Conservation (phyloP, 495 filamentous ascomycete genomes). For the Penicillium riverlandense region DNA sequence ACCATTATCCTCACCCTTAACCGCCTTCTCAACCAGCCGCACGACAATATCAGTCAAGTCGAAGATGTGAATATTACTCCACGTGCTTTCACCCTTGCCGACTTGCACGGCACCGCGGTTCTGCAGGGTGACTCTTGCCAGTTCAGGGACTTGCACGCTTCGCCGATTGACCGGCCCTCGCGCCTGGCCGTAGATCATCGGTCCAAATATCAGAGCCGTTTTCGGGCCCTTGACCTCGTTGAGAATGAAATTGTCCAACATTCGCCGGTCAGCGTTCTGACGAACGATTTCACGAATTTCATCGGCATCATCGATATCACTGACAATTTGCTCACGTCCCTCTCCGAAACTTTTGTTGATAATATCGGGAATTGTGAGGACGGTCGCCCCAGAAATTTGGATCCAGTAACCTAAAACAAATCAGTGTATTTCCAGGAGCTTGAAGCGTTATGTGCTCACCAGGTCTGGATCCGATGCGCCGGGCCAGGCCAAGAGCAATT, state of each 20-base stretch:
- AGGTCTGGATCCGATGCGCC: background rate
- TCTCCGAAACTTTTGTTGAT: constrained; percentile 1
- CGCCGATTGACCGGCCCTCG: constrained; percentile 54
- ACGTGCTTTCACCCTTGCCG: constrained; percentile 44
- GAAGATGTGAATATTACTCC: constrained; percentile 57
- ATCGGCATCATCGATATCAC: constrained; percentile 2
- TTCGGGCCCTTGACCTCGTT: constrained; percentile 22
- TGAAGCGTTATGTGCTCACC: background rate
- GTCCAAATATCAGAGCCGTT: constrained; percentile 59
- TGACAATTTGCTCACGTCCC: constrained; percentile 2
- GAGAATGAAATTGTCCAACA: constrained; percentile 42
- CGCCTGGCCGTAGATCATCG: constrained; percentile 60
- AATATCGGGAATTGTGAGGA: constrained; percentile 3
- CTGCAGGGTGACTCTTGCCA: constrained; percentile 43
- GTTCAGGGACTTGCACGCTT: constrained; percentile 48
- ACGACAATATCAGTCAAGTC: constrained; percentile 54
- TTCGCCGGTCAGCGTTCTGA: constrained; percentile 36
- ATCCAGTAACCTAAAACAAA: constrained; percentile 17
- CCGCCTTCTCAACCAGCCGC: constrained; percentile 45
- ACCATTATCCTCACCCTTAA: constrained; percentile 54
- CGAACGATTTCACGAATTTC: constrained; percentile 18
- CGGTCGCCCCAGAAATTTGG: constrained; percentile 10
- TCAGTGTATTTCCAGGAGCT: constrained; percentile 19
- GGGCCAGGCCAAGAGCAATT: constrained; percentile 17
- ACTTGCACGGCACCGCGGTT: constrained; percentile 48